These are phyloP conservation scores for Fusarium penzigii DNA, from an alignment of 2,329 filamentous ascomycete species.

Conservation along the genomic window DNA sequence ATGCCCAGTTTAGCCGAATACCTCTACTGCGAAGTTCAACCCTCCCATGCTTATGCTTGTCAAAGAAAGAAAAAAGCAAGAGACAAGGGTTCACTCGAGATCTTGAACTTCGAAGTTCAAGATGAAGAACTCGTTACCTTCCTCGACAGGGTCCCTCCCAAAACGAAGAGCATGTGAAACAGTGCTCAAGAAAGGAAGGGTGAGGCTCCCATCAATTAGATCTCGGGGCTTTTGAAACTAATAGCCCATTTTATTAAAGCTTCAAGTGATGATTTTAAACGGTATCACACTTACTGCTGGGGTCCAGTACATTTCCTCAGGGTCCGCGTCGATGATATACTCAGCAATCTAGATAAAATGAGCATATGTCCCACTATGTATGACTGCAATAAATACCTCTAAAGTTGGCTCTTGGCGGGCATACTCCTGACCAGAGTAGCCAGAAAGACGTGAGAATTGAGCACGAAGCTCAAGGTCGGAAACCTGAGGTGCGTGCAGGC, in stretches of 20 bases:
- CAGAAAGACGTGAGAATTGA: conserved; percentile 8
- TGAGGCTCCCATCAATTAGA: conserved; percentile 15
- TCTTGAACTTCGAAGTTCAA: conserved; percentile 10
- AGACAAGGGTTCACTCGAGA: too few relatives aligned
- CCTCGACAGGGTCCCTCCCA: conserved; percentile 7
- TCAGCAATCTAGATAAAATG: background rate
- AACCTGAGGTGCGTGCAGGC: background rate
- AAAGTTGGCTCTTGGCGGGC: background rate
- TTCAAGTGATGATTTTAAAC: background rate
- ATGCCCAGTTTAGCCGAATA: too few relatives aligned
- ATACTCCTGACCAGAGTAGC: conserved; percentile 8
- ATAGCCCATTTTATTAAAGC: background rate
- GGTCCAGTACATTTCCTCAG: conserved; percentile 6
- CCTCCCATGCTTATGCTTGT: too few relatives aligned
- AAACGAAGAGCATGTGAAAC: conserved; percentile 9
- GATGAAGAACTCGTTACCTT: conserved; percentile 8
- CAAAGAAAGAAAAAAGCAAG: too few relatives aligned
- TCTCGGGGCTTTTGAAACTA: conserved; percentile 17
- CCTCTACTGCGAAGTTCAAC: too few relatives aligned
- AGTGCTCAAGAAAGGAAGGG: conserved; percentile 19
- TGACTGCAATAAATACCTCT: background rate
- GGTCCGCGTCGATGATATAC: background rate
- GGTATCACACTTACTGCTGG: conserved; percentile 8
- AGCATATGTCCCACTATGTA: background rate
- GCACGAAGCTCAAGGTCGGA: background rate